These are phyloP conservation scores for Aureobasidium sp. DNA, from an alignment of 2,329 filamentous ascomycete species.

Conservation along the genomic window DNA sequence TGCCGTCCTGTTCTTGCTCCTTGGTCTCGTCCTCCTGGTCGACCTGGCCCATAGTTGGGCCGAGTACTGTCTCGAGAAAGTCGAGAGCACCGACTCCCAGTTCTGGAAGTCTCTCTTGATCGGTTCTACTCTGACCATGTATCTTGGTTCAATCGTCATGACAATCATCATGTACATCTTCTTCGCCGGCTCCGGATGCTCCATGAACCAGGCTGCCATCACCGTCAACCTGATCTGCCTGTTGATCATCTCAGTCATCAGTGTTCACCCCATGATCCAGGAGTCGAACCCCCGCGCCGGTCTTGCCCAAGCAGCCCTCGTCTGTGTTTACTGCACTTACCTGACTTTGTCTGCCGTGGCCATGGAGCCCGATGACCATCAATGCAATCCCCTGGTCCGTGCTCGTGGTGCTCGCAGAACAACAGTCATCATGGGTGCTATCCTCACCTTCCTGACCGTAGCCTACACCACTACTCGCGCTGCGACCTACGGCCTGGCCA, in stretches of 20 bases:
- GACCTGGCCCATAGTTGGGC: slow-evolving; percentile 96
- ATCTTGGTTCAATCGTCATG: slow-evolving; percentile 82
- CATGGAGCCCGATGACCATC: slow-evolving; percentile 93
- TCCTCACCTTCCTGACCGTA: slow-evolving; percentile 93
- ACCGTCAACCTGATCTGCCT: slow-evolving; percentile 85
- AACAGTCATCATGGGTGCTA: slow-evolving; percentile 83
- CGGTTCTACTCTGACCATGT: slow-evolving; percentile 91
- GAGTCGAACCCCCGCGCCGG: slow-evolving; percentile 89
- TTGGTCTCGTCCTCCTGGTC: slow-evolving; percentile 86
- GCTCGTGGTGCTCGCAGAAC: slow-evolving; percentile 84
- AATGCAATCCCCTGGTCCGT: slow-evolving; percentile 86
- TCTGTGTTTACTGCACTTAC: slow-evolving; percentile 96
- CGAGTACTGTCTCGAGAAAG: slow-evolving; percentile 89
- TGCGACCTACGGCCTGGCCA: slow-evolving; percentile 78
- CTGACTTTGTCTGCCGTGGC: slow-evolving; percentile 96
- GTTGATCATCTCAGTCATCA: slow-evolving; percentile 71
- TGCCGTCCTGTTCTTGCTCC: slow-evolving; percentile 86
- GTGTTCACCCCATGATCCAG: slow-evolving; percentile 84
- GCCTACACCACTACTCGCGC: slow-evolving; percentile 96
- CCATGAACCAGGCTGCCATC: slow-evolving; percentile 96
- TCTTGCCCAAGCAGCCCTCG: slow-evolving; percentile 94
- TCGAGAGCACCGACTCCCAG: slow-evolving; percentile 79
- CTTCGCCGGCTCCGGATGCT: slow-evolving; percentile 73
- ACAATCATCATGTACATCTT: slow-evolving; percentile 96
- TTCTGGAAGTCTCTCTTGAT: slow-evolving; percentile 83